A percentile compares a stretch with the other conserved stretches of the same genome.
Conservation (phyloP, 2,329 filamentous ascomycete species). For the Fusarium sp. region DNA sequence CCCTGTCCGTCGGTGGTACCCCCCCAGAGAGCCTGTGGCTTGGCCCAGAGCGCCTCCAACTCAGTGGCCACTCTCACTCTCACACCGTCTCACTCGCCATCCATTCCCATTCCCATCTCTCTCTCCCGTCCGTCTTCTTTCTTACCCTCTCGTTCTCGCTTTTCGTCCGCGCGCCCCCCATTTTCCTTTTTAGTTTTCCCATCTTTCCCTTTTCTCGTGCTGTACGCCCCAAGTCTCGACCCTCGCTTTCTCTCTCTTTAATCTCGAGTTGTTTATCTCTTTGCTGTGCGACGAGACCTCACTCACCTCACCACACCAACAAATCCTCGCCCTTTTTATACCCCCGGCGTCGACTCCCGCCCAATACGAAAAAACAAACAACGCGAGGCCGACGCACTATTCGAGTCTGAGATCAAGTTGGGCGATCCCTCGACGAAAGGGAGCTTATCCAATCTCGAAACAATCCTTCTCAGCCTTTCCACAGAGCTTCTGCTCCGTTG, state of each 20-base stretch:
- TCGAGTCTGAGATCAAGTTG: conserved; percentile 18
- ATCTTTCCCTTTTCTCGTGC: conserved; percentile 21
- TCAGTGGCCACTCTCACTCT: conserved; percentile 27
- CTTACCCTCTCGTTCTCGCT: neutral
- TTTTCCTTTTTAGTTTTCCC: conserved; percentile 29
- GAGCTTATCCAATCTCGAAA: conserved; percentile 1
- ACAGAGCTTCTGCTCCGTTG: conserved; percentile 36
- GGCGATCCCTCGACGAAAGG: neutral
- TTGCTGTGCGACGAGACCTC: conserved; percentile 50
- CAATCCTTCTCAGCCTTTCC: conserved; percentile 11
- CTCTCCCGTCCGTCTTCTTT: neutral
- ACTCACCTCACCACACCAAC: conserved; percentile 7
- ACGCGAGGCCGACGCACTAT: conserved; percentile 15
- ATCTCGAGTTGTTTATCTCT: conserved; percentile 34
- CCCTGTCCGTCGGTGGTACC: no score
- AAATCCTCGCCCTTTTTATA: conserved; percentile 15
- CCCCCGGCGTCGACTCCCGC: conserved; percentile 18
- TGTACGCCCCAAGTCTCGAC: conserved; percentile 5
- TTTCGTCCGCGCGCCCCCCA: conserved; percentile 1
- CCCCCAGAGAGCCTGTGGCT: conserved; percentile 25
- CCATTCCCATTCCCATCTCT: neutral
- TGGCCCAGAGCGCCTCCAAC: conserved; percentile 38
- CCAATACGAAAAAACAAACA: conserved; percentile 22
- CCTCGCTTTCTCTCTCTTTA: conserved; percentile 19
- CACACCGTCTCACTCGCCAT: neutral